These are phyloP conservation scores for Sphaerulina musiva DNA, from an alignment of 2,329 filamentous ascomycete genomes.

Conservation along the genomic window DNA sequence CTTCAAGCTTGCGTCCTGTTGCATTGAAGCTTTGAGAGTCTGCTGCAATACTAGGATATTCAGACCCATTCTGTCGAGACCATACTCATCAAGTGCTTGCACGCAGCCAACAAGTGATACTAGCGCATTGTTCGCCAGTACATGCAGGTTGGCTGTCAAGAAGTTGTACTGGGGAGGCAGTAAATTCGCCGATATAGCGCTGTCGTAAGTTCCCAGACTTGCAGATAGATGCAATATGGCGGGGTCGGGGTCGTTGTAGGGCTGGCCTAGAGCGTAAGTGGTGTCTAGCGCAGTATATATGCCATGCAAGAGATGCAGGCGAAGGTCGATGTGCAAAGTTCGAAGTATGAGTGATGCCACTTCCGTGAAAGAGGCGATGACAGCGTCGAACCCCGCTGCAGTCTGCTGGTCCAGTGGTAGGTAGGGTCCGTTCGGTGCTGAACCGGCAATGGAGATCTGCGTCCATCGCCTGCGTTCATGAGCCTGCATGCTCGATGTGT, in stretches of 20 bases:
- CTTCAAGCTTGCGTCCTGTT: constrained; percentile 59
- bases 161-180: constrained; percentile 62
- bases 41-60: constrained; percentile 94
- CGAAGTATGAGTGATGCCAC: constrained; percentile 73
- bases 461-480: constrained; percentile 74
- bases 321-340: constrained; percentile 81
- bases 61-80: constrained; percentile 80
- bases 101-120: constrained; percentile 63
- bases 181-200: constrained; percentile 67
- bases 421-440: constrained; percentile 58
- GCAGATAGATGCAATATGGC: constrained; percentile 76
- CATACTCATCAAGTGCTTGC: constrained; percentile 74
- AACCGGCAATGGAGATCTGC: constrained; percentile 13
- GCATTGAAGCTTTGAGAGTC: constrained; percentile 82
- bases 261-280: constrained; percentile 55
- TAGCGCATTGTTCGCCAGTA: constrained; percentile 72
- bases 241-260: constrained; percentile 70
- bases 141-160: constrained; percentile 67
- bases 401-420: constrained; percentile 83
- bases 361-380: constrained; percentile 73
- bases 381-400: constrained; percentile 79
- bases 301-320: constrained; percentile 77
- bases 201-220: constrained; percentile 80
- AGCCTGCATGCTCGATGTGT: constrained; percentile 49
- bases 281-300: constrained; percentile 51